Conservation (phyloP, 2,329 filamentous ascomycete species). For the Alternaria brassicicola region DNA sequence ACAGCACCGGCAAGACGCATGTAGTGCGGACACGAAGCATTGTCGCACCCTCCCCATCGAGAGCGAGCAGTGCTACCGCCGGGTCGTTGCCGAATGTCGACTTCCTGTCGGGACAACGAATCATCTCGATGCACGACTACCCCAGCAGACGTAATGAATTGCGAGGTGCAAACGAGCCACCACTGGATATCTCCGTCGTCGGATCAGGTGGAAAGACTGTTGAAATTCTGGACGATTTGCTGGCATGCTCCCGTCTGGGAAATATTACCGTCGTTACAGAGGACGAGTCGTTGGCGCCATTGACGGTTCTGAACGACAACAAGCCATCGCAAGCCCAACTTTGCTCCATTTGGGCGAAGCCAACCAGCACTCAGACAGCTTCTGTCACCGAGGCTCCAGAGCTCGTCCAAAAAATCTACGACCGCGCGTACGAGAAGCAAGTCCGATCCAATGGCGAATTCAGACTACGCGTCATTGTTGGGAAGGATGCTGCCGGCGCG, state of each 20-base stretch:
- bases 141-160: conserved; percentile 38
- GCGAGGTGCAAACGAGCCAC: conserved; percentile 34
- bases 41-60: conserved; percentile 33
- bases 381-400: conserved; percentile 34
- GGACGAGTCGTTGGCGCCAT: conserved; percentile 37
- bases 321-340: conserved; percentile 38
- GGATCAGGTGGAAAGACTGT: conserved; percentile 37
- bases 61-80: conserved; percentile 19
- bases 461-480: conserved; percentile 35
- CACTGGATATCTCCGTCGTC: conserved; percentile 39
- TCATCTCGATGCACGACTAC: conserved; percentile 44
- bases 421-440: conserved; percentile 46
- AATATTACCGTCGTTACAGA: conserved; percentile 46
- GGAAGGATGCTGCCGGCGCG: conserved; percentile 32
- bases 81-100: conserved; percentile 32
- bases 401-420: conserved; percentile 43
- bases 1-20: conserved; percentile 31
- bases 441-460: conserved; percentile 42
- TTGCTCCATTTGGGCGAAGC: conserved; percentile 47
- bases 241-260: conserved; percentile 41
- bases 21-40: conserved; percentile 36
- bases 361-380: conserved; percentile 26
- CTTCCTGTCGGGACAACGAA: conserved; percentile 43
- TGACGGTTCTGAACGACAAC: conserved; percentile 34
- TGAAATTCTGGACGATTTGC: conserved; percentile 44